Evolutionary conservation across 1,139 yeast species (phyloP).

Genomic region (Lodderomyces parapsilosis): DNA sequence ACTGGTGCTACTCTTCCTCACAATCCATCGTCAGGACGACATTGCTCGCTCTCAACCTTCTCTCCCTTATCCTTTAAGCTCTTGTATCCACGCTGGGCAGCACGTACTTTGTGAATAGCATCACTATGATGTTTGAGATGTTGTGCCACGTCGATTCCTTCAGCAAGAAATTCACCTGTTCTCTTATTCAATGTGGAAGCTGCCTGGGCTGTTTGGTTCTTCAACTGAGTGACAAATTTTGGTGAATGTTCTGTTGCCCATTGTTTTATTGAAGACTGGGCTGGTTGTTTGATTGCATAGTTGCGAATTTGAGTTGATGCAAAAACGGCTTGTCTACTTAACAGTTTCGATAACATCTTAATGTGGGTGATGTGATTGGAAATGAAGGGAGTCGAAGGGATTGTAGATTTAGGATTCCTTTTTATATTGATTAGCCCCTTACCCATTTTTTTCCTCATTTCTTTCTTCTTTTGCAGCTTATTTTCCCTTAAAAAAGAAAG

Average conservation of each 20-base stretch:
- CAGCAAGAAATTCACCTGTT: conserved; percentile 29
- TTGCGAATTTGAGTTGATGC: background rate
- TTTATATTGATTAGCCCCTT: background rate
- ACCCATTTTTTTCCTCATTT: background rate
- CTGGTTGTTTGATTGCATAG: background rate
- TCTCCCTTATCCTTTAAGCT: conserved; percentile 44
- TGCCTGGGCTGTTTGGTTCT: background rate
- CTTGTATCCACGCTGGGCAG: conserved; percentile 33
- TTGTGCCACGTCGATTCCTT: conserved; percentile 26
- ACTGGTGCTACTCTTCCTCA: no score
- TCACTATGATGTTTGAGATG: conserved; percentile 14
- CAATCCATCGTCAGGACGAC: conserved; percentile 47
- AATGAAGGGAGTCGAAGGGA: no score
- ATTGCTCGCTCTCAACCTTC: conserved; percentile 43
- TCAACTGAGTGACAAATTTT: background rate
- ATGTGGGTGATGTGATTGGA: no score
- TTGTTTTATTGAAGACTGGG: background rate
- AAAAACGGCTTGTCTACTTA: background rate
- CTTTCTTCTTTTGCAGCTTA: background rate
- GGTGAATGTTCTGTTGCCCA: background rate
- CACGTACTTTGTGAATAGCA: conserved; percentile 13
- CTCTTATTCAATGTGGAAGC: conserved; percentile 20
- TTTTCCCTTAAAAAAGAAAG: background rate
- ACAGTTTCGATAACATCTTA: background rate
- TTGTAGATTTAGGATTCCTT: background rate